Evolutionary conservation across 2,329 filamentous ascomycete genomes (phyloP).

Genomic region (Aureobasidium sp.): DNA sequence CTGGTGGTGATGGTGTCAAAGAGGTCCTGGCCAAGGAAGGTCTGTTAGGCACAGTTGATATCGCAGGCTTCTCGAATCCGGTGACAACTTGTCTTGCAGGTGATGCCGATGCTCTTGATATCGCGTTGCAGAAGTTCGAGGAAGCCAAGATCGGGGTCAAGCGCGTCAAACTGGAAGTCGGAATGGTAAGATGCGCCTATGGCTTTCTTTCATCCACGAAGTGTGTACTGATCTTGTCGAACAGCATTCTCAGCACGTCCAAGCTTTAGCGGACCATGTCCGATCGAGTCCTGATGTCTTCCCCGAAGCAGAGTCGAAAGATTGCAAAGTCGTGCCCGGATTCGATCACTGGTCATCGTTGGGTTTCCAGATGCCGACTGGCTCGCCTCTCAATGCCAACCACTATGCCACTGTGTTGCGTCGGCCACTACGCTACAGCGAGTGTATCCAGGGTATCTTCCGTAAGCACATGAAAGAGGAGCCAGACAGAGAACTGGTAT

Average conservation of each 20-base stretch:
- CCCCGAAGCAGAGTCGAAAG: not conserved
- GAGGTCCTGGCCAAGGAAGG: slow-evolving; percentile 3
- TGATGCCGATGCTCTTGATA: not conserved
- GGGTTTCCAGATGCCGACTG: slow-evolving; percentile 5
- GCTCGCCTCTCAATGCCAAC: slow-evolving; percentile 6
- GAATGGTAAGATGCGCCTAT: slow-evolving; percentile 7
- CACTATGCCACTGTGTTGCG: slow-evolving; percentile 4
- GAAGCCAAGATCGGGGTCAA: not conserved
- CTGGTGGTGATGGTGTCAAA: not conserved
- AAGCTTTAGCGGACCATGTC: slow-evolving; percentile 1
- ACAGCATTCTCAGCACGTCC: slow-evolving; percentile 3
- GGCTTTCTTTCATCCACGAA: not conserved
- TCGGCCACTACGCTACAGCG: slow-evolving; percentile 1
- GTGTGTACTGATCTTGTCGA: not conserved
- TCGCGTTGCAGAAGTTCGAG: not conserved
- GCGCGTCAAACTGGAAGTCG: slow-evolving; percentile 2
- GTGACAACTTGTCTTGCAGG: not conserved
- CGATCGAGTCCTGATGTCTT: slow-evolving; percentile 3
- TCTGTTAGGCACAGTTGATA: slow-evolving; percentile 4
- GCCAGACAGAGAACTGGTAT: not conserved
- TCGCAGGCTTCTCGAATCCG: not conserved
- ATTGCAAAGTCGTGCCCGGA: not conserved
- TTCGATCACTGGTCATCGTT: slow-evolving; percentile 8
- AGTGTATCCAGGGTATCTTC: not conserved
- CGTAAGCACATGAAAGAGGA: not conserved